Evolutionary conservation across 116 monocot species (phyloP), one percentile per base, ranked within the genome.

Genomic region (Trichopus zeylanicus): DNA sequence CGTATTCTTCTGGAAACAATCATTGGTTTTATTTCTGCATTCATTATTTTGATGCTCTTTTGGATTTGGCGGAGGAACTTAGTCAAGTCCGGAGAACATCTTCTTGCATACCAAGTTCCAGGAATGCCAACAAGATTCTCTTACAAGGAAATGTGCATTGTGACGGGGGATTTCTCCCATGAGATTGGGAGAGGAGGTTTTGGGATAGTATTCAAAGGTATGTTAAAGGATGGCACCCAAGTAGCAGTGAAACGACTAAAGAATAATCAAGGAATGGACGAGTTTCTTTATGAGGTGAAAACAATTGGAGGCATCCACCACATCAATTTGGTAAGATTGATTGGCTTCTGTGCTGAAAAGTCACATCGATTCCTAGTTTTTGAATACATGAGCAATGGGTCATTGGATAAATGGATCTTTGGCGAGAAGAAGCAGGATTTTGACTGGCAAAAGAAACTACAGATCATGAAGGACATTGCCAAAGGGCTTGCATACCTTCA

Each of bases 121-220:
- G 4, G 51, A 24, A 51, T 24, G 51, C 51, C 51, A 10, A 22
- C 51, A 51, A 51, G 24, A 20, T 20, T 51, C 23, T 22, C 24
- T 51, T 51, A 24, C 51, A 51, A 51, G 22, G 51, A 51, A 4
- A 22, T 51, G 19, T 51, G 51, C 21, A 9, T 51, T 51, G 24
- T 4, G 5, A 51, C 51, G 22, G 7, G 20, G 51, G 22, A 51
- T 20, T 51, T 51, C 51, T 51, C 21, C 22, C 51, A 51, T 9
- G 9, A 51, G 51, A 24, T 51, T 51, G 51, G 51, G 23, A 51
- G 51, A 51, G 51, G 51, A 19, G 51, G 48, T 23, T 48, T 48
- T 18, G 51, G 51, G 2, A 23, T 24, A 16, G 21, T 51, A 16
- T 51, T 51, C 22, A 51, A 24, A 23, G 51, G 51, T 22, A 22